A percentile compares a stretch with the other conserved stretches of the same genome.
These are phyloP conservation scores for Tephrocybe sp. DNA, from an alignment of 768 basidiomycete genomes.

Conservation along the genomic window DNA sequence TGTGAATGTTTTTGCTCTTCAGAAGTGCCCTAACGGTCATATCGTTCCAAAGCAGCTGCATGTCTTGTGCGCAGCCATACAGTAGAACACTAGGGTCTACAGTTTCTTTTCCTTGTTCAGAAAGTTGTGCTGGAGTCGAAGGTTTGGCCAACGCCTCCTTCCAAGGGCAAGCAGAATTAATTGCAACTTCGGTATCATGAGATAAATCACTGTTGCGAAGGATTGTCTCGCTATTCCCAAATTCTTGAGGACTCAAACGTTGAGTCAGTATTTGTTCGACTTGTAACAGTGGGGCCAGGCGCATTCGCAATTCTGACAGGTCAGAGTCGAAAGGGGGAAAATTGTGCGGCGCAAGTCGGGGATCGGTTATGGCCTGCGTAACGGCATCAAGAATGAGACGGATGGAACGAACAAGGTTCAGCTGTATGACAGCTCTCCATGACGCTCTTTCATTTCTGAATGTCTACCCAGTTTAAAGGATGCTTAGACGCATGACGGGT, in stretches of 20 bases:
- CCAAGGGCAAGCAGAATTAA: conserved; percentile 52
- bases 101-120: conserved; percentile 40
- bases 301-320: conserved; percentile 51
- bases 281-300: conserved; percentile 57
- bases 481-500: neutral
- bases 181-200: conserved; percentile 34
- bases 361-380: conserved; percentile 25
- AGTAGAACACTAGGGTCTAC: conserved; percentile 58
- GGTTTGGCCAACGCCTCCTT: conserved; percentile 43
- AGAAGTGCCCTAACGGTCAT: conserved; percentile 49
- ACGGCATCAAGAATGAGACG: conserved; percentile 61
- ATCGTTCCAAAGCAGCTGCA: conserved; percentile 64
- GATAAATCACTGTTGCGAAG: conserved; percentile 19
- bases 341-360: conserved; percentile 13
- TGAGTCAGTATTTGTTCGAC: conserved; percentile 60
- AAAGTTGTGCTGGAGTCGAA: conserved; percentile 17
- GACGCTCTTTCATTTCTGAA: conserved; percentile 59
- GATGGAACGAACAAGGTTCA: conserved; percentile 69
- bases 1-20: conserved; percentile 47
- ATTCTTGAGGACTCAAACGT: conserved; percentile 48
- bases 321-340: conserved; percentile 40
- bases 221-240: conserved; percentile 28
- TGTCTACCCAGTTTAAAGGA: conserved; percentile 29
- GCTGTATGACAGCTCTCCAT: conserved; percentile 67
- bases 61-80: conserved; percentile 59